Base-by-base conservation (phyloP, 441 rosid genomes). In the Oxalis stricta region DNA sequence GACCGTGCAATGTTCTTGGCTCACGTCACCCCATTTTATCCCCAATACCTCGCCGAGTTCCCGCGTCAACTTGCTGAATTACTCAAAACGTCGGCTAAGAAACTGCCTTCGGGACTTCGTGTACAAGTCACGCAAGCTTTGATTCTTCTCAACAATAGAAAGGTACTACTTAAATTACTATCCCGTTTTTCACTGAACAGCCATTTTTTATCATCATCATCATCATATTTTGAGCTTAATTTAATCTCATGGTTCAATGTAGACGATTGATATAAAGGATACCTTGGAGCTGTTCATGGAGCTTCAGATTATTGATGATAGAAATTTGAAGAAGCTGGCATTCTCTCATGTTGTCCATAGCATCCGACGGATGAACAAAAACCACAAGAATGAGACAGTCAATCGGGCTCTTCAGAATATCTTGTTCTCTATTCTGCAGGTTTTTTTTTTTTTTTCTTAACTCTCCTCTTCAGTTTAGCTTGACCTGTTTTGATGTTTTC, bases 271-370 rank as follows among this genome's bases (percentile, higher is more conserved):
- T 52, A 64, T 81, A 11, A 60, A 63, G 26, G 83, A 77, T 32
- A 66, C 73, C 56, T 75, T 91, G 38, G 65, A 70, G 24, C 54
- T 86, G 54, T 83, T 86, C 62, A 72, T 83, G 73, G 95, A 76
- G 70, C 73, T 91, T 40, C 99, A 91, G 72, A 73, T 73, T n/a
- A 58, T 76, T 14, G 95, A 78, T 22, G 91, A 91, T 47, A 75
- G 69, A 59, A 73, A 58, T 54, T 42, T 83, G 67, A 66, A 73
- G 48, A 81, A 75, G 43, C 75, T 86, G 69, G 77, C 91, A 6
- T 86, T 86, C 50, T 73, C 82, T 18, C 93, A 83, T 67, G 76
- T 79, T 62, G 68, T 86, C 46, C 83, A 83, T 24, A 79, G 84
- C 45, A 75, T 91, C 52, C 75, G 64, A 55, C 72, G 72, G 26